Conservation (phyloP, 2,329 filamentous ascomycete species). For the Magnaporthales sp. region DNA sequence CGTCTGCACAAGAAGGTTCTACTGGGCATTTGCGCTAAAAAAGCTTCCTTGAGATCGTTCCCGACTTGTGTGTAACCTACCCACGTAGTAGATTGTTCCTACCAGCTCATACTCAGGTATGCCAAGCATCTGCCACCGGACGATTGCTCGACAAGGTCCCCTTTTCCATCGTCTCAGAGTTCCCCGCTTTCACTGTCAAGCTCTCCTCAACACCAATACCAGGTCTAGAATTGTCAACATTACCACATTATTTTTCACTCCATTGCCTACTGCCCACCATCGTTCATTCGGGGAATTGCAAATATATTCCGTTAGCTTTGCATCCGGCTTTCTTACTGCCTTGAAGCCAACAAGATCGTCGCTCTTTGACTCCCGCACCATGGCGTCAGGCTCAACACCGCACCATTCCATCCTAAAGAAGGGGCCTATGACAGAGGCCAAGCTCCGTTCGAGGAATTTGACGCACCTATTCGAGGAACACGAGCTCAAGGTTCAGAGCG, state of each 20-base stretch:
- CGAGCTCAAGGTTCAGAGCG: conserved; percentile 26
- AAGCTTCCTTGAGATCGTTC: background rate
- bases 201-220: background rate
- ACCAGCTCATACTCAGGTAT: background rate
- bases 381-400: background rate
- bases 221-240: background rate
- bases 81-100: background rate
- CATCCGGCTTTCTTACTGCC: background rate
- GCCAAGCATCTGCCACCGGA: background rate
- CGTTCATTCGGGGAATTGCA: background rate
- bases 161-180: background rate
- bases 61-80: background rate
- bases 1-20: background rate
- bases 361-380: background rate
- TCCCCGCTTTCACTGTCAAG: background rate
- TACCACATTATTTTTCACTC: background rate
- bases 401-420: background rate
- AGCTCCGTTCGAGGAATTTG: background rate
- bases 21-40: background rate
- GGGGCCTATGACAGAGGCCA: background rate
- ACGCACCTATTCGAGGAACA: conserved; percentile 54
- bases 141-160: background rate
- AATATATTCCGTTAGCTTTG: background rate
- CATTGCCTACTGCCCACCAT: background rate
- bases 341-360: background rate